A percentile compares a stretch with the other conserved stretches of the same genome.
These are phyloP conservation scores for Haematococcus sp. DNA, from an alignment of 139 green algal species.

Conservation along the genomic window DNA sequence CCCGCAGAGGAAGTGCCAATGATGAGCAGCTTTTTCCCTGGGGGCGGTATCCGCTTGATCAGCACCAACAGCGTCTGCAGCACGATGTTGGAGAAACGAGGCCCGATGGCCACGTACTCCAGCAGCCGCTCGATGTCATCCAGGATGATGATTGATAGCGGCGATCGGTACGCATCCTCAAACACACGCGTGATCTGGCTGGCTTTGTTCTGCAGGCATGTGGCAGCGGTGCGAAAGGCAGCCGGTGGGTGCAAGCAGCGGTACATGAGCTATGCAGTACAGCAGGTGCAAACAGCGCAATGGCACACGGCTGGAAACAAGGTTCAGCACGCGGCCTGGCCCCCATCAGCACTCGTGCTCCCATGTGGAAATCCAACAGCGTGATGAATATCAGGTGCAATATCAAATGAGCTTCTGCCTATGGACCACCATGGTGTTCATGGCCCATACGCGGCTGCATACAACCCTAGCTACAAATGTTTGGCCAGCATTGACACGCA, in stretches of 20 bases:
- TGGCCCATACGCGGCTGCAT: too few relatives aligned
- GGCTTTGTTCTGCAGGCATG: conserved; percentile 27
- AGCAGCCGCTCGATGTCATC: conserved; percentile 98
- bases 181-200: conserved; percentile 83
- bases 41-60: conserved; percentile 88
- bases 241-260: background rate
- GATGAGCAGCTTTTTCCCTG: conserved; percentile 84
- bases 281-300: background rate
- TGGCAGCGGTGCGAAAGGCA: too few relatives aligned
- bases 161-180: conserved; percentile 93
- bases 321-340: too few relatives aligned
- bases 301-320: too few relatives aligned
- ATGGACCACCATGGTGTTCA: too few relatives aligned
- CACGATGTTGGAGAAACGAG: conserved; percentile 93
- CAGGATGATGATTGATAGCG: conserved; percentile 85
- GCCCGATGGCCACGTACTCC: conserved; percentile 96
- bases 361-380: too few relatives aligned
- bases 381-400: too few relatives aligned
- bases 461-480: too few relatives aligned
- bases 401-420: too few relatives aligned
- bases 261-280: background rate
- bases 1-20: conserved; percentile 65
- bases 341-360: too few relatives aligned
- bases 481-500: too few relatives aligned
- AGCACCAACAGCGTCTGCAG: conserved; percentile 95